phyloP scores from a whole-genome alignment of 1,284 basidiomycete species.

The Irpex sp. region DNA sequence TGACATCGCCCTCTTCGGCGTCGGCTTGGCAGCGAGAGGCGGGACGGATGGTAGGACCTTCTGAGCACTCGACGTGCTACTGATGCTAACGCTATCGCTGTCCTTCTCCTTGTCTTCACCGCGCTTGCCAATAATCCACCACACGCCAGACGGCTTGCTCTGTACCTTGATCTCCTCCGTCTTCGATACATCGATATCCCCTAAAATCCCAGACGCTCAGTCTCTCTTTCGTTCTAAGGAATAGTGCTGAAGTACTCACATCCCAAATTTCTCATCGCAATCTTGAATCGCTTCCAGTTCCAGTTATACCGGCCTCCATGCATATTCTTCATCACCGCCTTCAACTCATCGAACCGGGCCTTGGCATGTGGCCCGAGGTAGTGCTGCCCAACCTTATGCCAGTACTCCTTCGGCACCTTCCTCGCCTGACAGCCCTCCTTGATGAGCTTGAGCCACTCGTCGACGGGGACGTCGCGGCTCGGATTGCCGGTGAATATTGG shows the following conservation, averaged over 20 bases:
- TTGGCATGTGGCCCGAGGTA: slow-evolving; percentile 65
- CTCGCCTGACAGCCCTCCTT: slow-evolving; percentile 63
- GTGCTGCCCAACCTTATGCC: slow-evolving; percentile 74
- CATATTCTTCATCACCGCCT: slow-evolving; percentile 66
- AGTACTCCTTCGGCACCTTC: slow-evolving; percentile 70
- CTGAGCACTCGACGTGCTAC: slow-evolving; percentile 5
- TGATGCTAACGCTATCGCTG: slow-evolving; percentile 10
- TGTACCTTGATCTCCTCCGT: slow-evolving; percentile 62
- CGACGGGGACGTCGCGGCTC: slow-evolving; percentile 62
- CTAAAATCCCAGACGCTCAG: slow-evolving; percentile 29
- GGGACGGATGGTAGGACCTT: slow-evolving; percentile 12
- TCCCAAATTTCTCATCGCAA: slow-evolving; percentile 74
- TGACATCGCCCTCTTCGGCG: slow-evolving; percentile 21
- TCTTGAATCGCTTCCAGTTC: slow-evolving; percentile 76
- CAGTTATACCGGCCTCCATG: slow-evolving; percentile 72
- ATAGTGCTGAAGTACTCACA: slow-evolving; percentile 45
- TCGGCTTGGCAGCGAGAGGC: not conserved
- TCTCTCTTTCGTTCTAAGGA: slow-evolving; percentile 1
- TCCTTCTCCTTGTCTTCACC: slow-evolving; percentile 23
- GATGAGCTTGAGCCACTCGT: slow-evolving; percentile 67
- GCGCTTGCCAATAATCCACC: slow-evolving; percentile 56
- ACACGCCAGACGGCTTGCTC: slow-evolving; percentile 48
- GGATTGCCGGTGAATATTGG: slow-evolving; percentile 63
- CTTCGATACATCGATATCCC: slow-evolving; percentile 53
- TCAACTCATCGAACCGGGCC: slow-evolving; percentile 61